phyloP scores from a whole-genome alignment of 2,329 filamentous ascomycete genomes.

The Colletotrichum eremochloae region DNA sequence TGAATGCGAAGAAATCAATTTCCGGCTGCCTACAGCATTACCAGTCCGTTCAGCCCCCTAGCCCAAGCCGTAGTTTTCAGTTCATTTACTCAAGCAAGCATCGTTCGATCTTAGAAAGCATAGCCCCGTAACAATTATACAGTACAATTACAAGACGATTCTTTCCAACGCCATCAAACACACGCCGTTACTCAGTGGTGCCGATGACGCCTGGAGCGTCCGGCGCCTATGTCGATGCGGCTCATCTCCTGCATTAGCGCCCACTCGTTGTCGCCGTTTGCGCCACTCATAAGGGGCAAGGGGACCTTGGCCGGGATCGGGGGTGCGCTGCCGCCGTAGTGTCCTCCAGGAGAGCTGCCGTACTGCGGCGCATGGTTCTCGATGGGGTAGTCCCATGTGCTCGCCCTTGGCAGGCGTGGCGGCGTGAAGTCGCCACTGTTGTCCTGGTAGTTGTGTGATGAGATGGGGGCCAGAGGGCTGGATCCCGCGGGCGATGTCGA shows the following conservation, averaged over 20 bases:
- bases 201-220: constrained; percentile 66
- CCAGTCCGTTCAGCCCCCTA: constrained; percentile 9
- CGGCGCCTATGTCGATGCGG: constrained; percentile 74
- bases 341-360: constrained; percentile 46
- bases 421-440: constrained; percentile 57
- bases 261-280: constrained; percentile 60
- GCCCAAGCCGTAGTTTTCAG: constrained; percentile 22
- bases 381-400: constrained; percentile 66
- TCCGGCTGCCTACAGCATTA: constrained; percentile 34
- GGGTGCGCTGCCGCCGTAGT: constrained; percentile 55
- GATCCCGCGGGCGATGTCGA: constrained; percentile 54
- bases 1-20: constrained; percentile 10
- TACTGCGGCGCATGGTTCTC: constrained; percentile 65
- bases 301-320: constrained; percentile 80
- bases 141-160: constrained; percentile 31
- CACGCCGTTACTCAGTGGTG: constrained; percentile 51
- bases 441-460: constrained; percentile 65
- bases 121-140: constrained; percentile 18
- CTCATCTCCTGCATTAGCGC: constrained; percentile 80
- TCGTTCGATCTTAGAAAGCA: constrained; percentile 19
- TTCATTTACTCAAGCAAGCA: constrained; percentile 6
- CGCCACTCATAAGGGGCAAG: constrained; percentile 62
- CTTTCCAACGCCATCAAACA: constrained; percentile 8
- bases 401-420: constrained; percentile 59
- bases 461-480: constrained; percentile 66